These are phyloP conservation scores for Thelephora ganbajun DNA, from an alignment of 768 basidiomycete species.

Conservation along the genomic window DNA sequence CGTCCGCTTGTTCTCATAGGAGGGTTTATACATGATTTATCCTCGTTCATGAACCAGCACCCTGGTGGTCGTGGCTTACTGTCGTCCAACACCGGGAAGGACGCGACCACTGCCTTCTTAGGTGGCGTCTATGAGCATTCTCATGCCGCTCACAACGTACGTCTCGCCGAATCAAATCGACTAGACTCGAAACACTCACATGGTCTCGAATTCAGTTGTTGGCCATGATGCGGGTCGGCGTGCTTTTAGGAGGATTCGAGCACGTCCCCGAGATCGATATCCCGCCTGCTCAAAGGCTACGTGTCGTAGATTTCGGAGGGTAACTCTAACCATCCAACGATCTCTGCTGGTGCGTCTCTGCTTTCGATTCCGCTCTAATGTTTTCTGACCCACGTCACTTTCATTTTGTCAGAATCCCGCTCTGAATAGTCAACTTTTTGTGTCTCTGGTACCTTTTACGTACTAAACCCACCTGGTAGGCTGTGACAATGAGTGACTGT, in stretches of 20 bases:
- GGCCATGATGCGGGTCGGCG: constrained; percentile 65
- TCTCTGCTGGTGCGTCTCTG: neutral
- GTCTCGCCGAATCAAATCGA: constrained; percentile 9
- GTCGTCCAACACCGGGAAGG: constrained; percentile 52
- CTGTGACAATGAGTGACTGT: too few species aligned
- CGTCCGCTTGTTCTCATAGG: constrained; percentile 59
- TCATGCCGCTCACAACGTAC: constrained; percentile 68
- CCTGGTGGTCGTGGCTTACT: constrained; percentile 64
- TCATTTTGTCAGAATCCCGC: neutral
- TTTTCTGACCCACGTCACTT: neutral
- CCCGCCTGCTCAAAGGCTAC: constrained; percentile 30
- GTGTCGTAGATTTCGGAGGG: constrained; percentile 4
- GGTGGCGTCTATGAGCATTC: constrained; percentile 77
- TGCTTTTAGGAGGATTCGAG: constrained; percentile 52
- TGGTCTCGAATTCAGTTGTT: constrained; percentile 29
- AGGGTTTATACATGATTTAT: constrained; percentile 81
- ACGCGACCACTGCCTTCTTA: constrained; percentile 75
- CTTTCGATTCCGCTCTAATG: neutral
- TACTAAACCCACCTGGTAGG: too few species aligned
- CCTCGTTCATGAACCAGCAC: constrained; percentile 59
- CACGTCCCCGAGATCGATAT: constrained; percentile 26
- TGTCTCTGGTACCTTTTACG: neutral
- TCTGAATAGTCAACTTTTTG: neutral
- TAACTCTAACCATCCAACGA: neutral
- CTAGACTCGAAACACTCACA: too few species aligned